A percentile compares a stretch with the other conserved stretches of the same genome.
These are phyloP conservation scores for Eimeria tenella DNA, from an alignment of 169 alveolate species.

Conservation along the genomic window DNA sequence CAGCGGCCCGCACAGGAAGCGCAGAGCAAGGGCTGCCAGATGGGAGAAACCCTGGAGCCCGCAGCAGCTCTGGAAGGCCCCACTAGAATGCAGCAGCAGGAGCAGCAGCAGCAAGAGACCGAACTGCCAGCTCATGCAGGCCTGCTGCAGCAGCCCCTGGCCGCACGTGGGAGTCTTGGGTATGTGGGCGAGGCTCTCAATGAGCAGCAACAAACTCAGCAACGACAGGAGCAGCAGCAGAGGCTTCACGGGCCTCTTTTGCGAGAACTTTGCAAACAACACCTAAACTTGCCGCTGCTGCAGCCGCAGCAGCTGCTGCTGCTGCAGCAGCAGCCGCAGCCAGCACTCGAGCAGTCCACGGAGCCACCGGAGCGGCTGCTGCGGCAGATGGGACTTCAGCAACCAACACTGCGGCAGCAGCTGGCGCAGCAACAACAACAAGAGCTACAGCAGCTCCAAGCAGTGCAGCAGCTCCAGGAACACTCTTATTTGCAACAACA, in stretches of 20 bases:
- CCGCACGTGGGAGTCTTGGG: neutral
- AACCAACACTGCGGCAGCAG: neutral
- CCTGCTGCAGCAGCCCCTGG: constrained; percentile 32
- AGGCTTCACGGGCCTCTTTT: neutral
- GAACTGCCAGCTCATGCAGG: neutral
- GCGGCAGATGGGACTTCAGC: neutral
- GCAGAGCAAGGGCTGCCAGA: constrained; percentile 3
- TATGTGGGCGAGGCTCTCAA: neutral
- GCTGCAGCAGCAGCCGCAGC: constrained; percentile 1
- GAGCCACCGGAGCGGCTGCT: neutral
- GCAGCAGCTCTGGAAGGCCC: neutral
- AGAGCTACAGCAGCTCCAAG: neutral
- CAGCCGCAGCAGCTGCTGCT: neutral
- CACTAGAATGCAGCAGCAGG: constrained; percentile 17
- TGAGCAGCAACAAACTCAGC: constrained; percentile 8
- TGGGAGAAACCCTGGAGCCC: neutral
- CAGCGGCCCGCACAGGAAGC: neutral
- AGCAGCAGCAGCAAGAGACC: neutral
- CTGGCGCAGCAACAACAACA: neutral
- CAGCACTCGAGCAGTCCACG: neutral
- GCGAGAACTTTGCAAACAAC: neutral
- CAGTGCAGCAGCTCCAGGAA: neutral
- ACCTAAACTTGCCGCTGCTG: neutral
- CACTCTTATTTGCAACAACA: neutral
- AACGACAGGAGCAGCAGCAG: neutral